Conservation (phyloP, 176 grass and related monocot species). For the Eremochloa ophiuroides region DNA sequence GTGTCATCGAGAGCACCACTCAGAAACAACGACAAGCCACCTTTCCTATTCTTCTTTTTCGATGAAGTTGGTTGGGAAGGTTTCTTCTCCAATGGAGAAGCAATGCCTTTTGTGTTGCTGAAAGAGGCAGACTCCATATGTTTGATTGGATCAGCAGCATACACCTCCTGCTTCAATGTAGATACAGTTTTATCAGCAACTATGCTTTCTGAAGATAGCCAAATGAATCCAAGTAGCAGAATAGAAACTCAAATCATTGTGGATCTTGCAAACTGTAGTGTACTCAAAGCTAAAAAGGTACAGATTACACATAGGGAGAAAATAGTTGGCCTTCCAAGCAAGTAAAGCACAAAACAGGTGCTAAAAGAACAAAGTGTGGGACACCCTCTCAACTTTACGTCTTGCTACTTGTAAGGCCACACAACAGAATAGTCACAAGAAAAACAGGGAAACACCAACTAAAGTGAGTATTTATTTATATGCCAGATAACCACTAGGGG, state of each 20-base stretch:
- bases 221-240: background rate
- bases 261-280: background rate
- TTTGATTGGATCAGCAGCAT: constrained; percentile 39
- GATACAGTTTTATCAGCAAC: constrained; percentile 21
- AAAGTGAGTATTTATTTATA: too few species aligned
- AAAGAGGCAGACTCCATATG: constrained; percentile 34
- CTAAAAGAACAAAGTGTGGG: constrained; percentile 21
- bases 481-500: too few species aligned
- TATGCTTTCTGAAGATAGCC: background rate
- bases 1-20: constrained; percentile 93
- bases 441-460: constrained; percentile 20
- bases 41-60: constrained; percentile 97
- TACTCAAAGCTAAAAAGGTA: constrained; percentile 2
- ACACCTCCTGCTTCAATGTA: constrained; percentile 46
- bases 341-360: constrained; percentile 36
- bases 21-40: constrained; percentile 87
- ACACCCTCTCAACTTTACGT: constrained; percentile 17
- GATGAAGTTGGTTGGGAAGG: constrained; percentile 37
- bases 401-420: background rate
- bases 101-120: constrained; percentile 30
- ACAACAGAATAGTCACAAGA: background rate
- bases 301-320: background rate
- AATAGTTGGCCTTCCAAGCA: constrained; percentile 37
- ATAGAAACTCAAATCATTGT: background rate
- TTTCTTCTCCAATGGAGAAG: constrained; percentile 47